A percentile compares a stretch with the other conserved stretches of the same genome.
Conservation (phyloP, 1,139 yeast genomes). For the Geotrichum phurueaensis region DNA sequence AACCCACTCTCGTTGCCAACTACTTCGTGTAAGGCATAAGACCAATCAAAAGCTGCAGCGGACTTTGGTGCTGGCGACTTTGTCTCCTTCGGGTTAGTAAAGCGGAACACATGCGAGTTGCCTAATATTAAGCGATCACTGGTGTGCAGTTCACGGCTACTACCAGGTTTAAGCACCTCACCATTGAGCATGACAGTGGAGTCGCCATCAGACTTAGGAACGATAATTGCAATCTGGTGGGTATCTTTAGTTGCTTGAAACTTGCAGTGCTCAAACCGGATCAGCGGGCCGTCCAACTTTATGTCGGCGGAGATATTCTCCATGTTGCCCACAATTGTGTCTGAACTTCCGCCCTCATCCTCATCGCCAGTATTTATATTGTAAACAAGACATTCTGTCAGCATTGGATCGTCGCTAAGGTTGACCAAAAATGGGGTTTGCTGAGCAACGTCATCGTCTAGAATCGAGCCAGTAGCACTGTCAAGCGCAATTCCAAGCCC, state of each 20-base stretch:
- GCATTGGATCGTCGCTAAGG: slow-evolving; percentile 29
- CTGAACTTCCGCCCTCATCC: neutral
- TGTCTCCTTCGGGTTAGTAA: slow-evolving; percentile 27
- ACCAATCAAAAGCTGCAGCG: slow-evolving; percentile 18
- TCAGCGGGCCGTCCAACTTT: slow-evolving; percentile 23
- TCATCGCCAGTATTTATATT: slow-evolving; percentile 26
- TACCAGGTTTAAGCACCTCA: slow-evolving; percentile 16
- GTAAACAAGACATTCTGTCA: slow-evolving; percentile 30
- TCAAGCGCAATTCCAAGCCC: slow-evolving; percentile 27
- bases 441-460: slow-evolving; percentile 24
- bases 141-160: slow-evolving; percentile 20
- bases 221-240: slow-evolving; percentile 21
- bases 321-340: slow-evolving; percentile 27
- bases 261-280: slow-evolving; percentile 26
- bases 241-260: slow-evolving; percentile 19
- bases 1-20: slow-evolving; percentile 18
- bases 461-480: neutral
- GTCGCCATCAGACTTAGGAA: slow-evolving; percentile 15
- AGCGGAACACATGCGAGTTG: slow-evolving; percentile 27
- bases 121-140: slow-evolving; percentile 29
- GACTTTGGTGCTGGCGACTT: slow-evolving; percentile 14
- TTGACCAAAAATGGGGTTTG: slow-evolving; percentile 29
- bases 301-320: slow-evolving; percentile 23
- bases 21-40: slow-evolving; percentile 21
- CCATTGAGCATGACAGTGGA: slow-evolving; percentile 29